Evolutionary conservation across 2,329 filamentous ascomycete genomes (phyloP), one percentile per base, ranked within the genome.

Genomic region (Tolypocladium guangdongense): DNA sequence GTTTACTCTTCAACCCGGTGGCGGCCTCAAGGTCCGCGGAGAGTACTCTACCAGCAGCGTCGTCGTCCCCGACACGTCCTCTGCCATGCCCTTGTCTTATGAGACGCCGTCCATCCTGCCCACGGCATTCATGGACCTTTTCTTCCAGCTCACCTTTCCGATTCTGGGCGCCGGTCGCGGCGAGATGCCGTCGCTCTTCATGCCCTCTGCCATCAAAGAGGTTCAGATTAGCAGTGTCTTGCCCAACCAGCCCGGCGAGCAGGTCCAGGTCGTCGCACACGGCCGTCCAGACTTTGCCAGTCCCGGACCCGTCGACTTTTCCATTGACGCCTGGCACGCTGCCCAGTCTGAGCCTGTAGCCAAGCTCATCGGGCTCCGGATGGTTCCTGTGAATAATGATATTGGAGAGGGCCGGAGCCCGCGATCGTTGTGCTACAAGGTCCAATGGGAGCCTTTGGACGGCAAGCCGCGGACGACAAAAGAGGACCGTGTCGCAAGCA

Each of bases 51-150:
- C 56, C 11, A 52, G 56, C 10, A 64, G 68, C 5, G 59, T 77
- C 8, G 58, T 65, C 12, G 62, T 77, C 3, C 69, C 70, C 3
- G 69, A 79, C 48, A 79, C 76, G 0, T 63, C 64, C 1, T 57
- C 64, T 1, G 57, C 64, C 1, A 79, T 80, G 77, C 76, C 75
- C 0, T 65, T 70, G 55, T 58, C 63, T 1, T 67, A 71, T 48
- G 74, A 81, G 57, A 66, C 71, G 3, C 56, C 67, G 0, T 70
- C 73, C 22, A 67, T 74, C 50, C 61, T 78, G 7, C 75, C 77
- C 35, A 72, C 78, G 0, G 65, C 72, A 1, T 69, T 76, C 49
- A 59, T 78, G 3, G 77, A 81, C 55, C 60, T 69, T 8, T 63
- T 75, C 52, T 63, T 75, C 18, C 74, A 76, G 54, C 62, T 71